Evolutionary conservation across 345 rosid genomes (phyloP).

Genomic region (Erodium maritimum): DNA sequence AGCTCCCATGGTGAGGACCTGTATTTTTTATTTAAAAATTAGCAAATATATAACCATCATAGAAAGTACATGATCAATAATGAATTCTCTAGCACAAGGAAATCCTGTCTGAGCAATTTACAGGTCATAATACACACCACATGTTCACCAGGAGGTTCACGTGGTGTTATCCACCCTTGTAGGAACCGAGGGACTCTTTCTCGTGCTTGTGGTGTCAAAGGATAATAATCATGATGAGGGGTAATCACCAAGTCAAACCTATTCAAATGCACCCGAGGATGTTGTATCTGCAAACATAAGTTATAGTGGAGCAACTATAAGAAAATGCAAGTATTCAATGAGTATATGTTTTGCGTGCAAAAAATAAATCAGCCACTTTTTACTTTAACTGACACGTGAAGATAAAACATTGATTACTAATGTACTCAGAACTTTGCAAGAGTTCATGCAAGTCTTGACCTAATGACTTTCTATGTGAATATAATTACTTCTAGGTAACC

Average conservation of each 20-base stretch:
- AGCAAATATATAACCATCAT: slow-evolving; percentile 1
- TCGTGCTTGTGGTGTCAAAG: slow-evolving; percentile 67
- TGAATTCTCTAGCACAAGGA: slow-evolving; percentile 4
- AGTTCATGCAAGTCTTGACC: background rate
- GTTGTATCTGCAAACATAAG: slow-evolving; percentile 60
- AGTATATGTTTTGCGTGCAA: too few relatives aligned
- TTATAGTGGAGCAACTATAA: background rate
- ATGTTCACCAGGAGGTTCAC: slow-evolving; percentile 63
- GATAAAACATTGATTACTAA: background rate
- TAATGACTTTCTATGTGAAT: background rate
- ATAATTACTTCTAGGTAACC: too few relatives aligned
- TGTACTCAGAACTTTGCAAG: background rate
- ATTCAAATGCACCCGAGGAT: slow-evolving; percentile 72
- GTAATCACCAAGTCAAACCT: slow-evolving; percentile 95
- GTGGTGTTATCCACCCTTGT: slow-evolving; percentile 70
- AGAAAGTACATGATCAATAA: slow-evolving; percentile 2
- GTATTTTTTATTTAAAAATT: slow-evolving; percentile 15
- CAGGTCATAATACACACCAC: slow-evolving; percentile 37
- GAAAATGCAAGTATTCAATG: too few relatives aligned
- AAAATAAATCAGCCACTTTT: background rate
- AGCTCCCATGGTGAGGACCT: slow-evolving; percentile 88
- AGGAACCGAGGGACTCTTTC: slow-evolving; percentile 68
- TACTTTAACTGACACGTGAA: background rate
- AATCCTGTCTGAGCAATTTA: slow-evolving; percentile 3
- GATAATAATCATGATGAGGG: slow-evolving; percentile 86